Evolutionary conservation across 257 asterid genomes (phyloP), one percentile per base, ranked within the genome.

Genomic region (Penstemon davidsonii): DNA sequence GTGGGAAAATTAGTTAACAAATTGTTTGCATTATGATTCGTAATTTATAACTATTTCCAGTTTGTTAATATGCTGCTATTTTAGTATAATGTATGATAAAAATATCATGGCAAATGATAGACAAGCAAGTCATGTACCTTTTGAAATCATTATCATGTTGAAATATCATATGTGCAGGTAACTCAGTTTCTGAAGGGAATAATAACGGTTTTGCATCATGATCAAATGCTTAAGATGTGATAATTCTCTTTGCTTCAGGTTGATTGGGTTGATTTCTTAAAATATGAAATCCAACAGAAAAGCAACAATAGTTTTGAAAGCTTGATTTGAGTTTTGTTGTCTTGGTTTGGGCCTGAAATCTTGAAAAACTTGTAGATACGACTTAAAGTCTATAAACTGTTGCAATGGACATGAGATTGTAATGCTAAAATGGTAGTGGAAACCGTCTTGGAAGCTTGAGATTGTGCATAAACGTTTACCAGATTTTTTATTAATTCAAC

Each of bases 341-440:
- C 12, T 12, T 62, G 41, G 36, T 18, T 25, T 4, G 45, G 59
- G 60, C 33, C 33, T 58, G 53, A 55, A 70, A 55, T 72, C 44
- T 37, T 55, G 53, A 38, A 42, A 57, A 3, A 56, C 44, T 51
- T 18, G 39, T 51, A 59, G 39, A 36, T 5, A 8, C 36, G 38
- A 12, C 57, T 33, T 66, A 39, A 3, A 13, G 18, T 60, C 15
- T 51, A 10, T 57, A 58, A 56, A 56, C 33, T 36, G 18, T 41
- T 57, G 43, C 57, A 45, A 62, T n/a, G 54, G 39, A 53, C 50
- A 33, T 19, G 9, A 40, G 62, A 62, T 63, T 52, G 55, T 56
- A 6, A 66, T 13, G 33, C 19, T 4, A 37, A 7, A 15, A 11
- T 25, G 55, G 57, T 1, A 55, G 12, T 40, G 33, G 11, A 58